Evolutionary conservation across 306 rosid species (phyloP), one percentile per base, ranked within the genome.

Genomic region (Vigna reflexopilosa): DNA sequence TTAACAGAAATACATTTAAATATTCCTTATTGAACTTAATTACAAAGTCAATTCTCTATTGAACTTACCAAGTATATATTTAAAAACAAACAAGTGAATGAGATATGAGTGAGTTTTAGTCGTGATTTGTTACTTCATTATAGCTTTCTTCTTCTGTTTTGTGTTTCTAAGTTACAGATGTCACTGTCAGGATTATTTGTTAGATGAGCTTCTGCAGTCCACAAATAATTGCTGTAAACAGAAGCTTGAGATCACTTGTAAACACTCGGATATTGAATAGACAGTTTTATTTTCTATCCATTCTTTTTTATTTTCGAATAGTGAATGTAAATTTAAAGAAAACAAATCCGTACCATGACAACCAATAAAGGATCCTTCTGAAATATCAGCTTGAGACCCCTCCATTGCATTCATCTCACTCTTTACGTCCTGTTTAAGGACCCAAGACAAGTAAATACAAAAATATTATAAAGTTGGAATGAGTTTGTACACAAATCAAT

Each of bases 351-450:
- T 79, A 79, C 83, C 77, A 36, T 82, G 86, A 81, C 75, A 62
- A 36, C 88, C 89, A 44, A 78, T 73, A 77, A 81, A 71, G 12
- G 90, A 84, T 79, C 87, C 90, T 66, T 86, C 83, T 26, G 88
- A 38, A 61, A 45, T 80, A 69, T 74, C 77, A 70, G 85, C 79
- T 78, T 72, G 84, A 50, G 90, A 75, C 55, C 73, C 88, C 85
- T 80, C 50, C 83, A 67, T 48, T 47, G 79, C 63, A 77, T 68
- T 85, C 84, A 75, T 82, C 77, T 80, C 85, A 80, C 86, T 77
- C 64, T 72, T 83, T 74, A 78, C 64, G 69, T 85, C 92, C 94
- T 91, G 89, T 34, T 78, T 82, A 83, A 80, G 78, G 73, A 80
- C n/a, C 73, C 68, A 83, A 55, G 67, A 76, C 24, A 12, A 20